These are phyloP conservation scores for Pelargonium citronellum DNA, from an alignment of 441 rosid genomes.

Conservation along the genomic window DNA sequence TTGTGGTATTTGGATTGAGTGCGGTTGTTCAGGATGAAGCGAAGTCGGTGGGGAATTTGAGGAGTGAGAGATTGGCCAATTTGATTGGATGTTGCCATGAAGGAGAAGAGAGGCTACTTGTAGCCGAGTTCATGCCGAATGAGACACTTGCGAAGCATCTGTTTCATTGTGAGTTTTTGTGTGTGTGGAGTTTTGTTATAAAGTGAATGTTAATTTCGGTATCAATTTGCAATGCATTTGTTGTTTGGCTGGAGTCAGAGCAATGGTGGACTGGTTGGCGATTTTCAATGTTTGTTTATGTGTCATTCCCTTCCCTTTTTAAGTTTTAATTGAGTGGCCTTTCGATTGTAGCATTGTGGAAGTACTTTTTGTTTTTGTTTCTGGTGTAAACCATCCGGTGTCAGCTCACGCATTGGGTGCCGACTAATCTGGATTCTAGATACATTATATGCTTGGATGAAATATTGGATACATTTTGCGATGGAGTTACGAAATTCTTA, in stretches of 20 bases:
- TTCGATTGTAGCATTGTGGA: not conserved
- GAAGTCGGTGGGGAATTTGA: slow-evolving; percentile 54
- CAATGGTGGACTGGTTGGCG: not conserved
- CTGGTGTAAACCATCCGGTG: no score
- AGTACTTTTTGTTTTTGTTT: no score
- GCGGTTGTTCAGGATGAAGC: slow-evolving; percentile 32
- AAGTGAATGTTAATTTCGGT: not conserved
- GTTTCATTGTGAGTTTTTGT: slow-evolving; percentile 44
- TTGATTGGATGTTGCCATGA: slow-evolving; percentile 66
- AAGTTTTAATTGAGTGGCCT: not conserved
- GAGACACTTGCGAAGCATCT: slow-evolving; percentile 73
- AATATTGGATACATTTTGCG: no score
- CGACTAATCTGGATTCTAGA: no score
- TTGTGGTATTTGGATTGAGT: not conserved
- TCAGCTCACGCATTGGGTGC: no score
- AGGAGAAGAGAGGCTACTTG: slow-evolving; percentile 66
- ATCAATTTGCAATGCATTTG: not conserved
- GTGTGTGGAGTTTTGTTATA: not conserved
- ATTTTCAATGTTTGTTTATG: not conserved
- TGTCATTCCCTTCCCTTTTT: not conserved
- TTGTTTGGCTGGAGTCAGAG: no score
- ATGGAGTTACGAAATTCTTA: no score
- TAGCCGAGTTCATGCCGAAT: slow-evolving; percentile 66
- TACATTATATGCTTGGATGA: no score
- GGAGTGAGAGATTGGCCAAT: slow-evolving; percentile 53